A percentile compares a stretch with the other conserved stretches of the same genome.
These are phyloP conservation scores for Cephalotrichum gorgonifer DNA, from an alignment of 2,329 filamentous ascomycete species.

Conservation along the genomic window DNA sequence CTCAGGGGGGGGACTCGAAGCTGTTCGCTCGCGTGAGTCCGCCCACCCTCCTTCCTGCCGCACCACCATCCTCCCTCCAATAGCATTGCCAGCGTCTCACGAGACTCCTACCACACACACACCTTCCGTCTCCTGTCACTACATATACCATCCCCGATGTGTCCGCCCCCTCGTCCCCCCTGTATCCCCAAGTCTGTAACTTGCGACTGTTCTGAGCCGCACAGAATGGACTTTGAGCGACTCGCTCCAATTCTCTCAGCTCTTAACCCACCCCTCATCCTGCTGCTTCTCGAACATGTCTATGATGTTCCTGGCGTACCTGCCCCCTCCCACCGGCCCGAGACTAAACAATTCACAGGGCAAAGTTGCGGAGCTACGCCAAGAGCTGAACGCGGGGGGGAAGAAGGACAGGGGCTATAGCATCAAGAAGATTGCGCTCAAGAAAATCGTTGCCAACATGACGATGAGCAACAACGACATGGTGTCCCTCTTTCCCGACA, in stretches of 20 bases:
- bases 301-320: constrained; percentile 42
- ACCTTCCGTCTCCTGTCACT: not conserved
- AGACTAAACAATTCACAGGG: constrained; percentile 63
- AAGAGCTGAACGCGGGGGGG: constrained; percentile 83
- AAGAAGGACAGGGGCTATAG: constrained; percentile 98
- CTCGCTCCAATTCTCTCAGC: not conserved
- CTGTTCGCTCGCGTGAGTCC: constrained; percentile 86
- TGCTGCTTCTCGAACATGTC: not conserved
- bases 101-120: not conserved
- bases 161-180: not conserved
- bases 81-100: not conserved
- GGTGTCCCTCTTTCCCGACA: constrained; percentile 91
- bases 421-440: constrained; percentile 93
- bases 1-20: constrained; percentile 86
- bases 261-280: not conserved
- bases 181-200: not conserved
- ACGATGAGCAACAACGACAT: constrained; percentile 99
- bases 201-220: not conserved
- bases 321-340: constrained; percentile 33
- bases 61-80: not conserved
- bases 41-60: constrained; percentile 6
- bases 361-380: constrained; percentile 94
- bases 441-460: constrained; percentile 99
- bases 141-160: not conserved
- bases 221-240: not conserved